phyloP scores from a whole-genome alignment of 169 alveolate genomes.

The Plasmodium vivax region DNA sequence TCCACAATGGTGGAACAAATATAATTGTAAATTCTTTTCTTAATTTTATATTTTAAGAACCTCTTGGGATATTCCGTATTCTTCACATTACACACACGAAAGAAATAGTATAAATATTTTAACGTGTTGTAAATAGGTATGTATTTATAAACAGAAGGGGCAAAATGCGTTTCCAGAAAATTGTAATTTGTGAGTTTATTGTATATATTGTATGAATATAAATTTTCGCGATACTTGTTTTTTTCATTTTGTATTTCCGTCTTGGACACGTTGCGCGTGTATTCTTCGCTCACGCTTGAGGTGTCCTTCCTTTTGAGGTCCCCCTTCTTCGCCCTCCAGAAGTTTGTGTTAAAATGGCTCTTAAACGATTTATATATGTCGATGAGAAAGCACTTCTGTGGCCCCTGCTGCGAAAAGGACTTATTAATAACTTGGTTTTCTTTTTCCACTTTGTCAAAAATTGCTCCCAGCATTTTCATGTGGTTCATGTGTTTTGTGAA shows the following conservation, averaged over 20 bases:
- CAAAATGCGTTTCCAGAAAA: slow-evolving; percentile 63
- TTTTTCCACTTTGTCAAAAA: slow-evolving; percentile 43
- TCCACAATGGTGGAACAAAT: slow-evolving; percentile 47
- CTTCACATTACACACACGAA: slow-evolving; percentile 53
- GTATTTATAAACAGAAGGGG: slow-evolving; percentile 69
- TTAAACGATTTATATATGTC: slow-evolving; percentile 73
- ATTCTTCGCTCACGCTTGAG: not conserved
- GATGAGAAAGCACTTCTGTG: slow-evolving; percentile 7
- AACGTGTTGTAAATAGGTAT: slow-evolving; percentile 72
- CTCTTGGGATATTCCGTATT: slow-evolving; percentile 1
- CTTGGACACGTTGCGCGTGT: not conserved
- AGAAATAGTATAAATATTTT: slow-evolving; percentile 41
- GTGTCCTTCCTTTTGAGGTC: not conserved
- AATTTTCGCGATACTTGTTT: slow-evolving; percentile 29
- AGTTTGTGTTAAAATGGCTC: slow-evolving; percentile 40
- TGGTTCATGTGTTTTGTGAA: slow-evolving; percentile 6
- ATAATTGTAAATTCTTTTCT: slow-evolving; percentile 66
- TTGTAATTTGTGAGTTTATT: slow-evolving; percentile 52
- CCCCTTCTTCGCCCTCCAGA: not conserved
- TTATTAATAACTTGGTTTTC: slow-evolving; percentile 43
- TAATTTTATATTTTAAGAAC: slow-evolving; percentile 36
- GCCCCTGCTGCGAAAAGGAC: not conserved
- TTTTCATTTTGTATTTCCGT: slow-evolving; percentile 17
- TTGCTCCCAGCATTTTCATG: slow-evolving; percentile 19
- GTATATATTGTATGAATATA: slow-evolving; percentile 51